Percentiles rank a stretch among this genome's conserved stretches.
Conservation (phyloP, 1,284 basidiomycete species). For the Puccinia polysora region DNA sequence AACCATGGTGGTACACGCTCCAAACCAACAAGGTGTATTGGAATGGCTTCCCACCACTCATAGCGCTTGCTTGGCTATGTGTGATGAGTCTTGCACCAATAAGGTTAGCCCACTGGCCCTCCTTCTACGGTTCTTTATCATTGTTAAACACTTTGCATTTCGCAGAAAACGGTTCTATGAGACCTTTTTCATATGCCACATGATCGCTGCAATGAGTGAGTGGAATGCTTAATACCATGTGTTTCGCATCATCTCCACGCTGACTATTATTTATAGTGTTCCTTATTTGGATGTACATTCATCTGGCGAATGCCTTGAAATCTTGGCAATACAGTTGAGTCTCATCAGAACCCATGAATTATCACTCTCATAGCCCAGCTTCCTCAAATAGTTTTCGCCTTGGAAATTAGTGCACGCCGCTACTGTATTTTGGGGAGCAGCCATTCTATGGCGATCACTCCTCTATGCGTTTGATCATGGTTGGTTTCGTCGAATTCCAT, state of each 20-base stretch:
- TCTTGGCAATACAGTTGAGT: conserved; percentile 31
- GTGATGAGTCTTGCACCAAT: conserved; percentile 35
- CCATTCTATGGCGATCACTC: conserved; percentile 18
- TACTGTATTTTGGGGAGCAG: conserved; percentile 28
- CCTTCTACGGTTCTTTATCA: background rate
- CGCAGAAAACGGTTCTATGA: conserved; percentile 35
- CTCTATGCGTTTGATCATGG: conserved; percentile 45
- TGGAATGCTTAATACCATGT: background rate
- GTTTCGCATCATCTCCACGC: background rate
- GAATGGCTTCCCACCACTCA: conserved; percentile 25
- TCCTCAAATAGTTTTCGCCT: conserved; percentile 1
- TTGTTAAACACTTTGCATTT: background rate
- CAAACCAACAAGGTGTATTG: conserved; percentile 18
- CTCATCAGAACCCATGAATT: too few species aligned
- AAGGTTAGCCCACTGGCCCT: background rate
- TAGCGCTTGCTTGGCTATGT: conserved; percentile 32
- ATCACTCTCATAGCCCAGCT: background rate
- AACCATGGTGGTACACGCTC: conserved; percentile 31
- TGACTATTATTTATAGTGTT: conserved; percentile 13
- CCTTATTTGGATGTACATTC: conserved; percentile 32
- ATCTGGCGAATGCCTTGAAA: conserved; percentile 6
- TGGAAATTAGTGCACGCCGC: conserved; percentile 20
- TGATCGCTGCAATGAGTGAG: conserved; percentile 27
- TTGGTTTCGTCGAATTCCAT: conserved; percentile 40
- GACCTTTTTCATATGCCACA: conserved; percentile 30